Evolutionary conservation across 2,329 filamentous ascomycete species (phyloP), one percentile per base, ranked within the genome.

Genomic region (Teratosphaeria viscida): DNA sequence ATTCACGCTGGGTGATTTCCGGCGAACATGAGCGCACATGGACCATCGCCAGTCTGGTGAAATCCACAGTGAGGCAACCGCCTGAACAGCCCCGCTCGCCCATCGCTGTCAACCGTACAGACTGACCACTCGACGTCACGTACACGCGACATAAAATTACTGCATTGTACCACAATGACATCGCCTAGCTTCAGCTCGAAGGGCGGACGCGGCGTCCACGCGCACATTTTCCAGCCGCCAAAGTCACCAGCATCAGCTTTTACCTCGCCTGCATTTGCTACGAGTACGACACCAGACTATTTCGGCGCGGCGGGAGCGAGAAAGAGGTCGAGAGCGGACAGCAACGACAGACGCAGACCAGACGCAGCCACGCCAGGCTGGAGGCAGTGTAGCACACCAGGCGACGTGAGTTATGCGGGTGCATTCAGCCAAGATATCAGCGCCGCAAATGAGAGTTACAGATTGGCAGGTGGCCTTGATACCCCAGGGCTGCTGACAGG

Each of bases 361-460:
- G 55, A 55, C 14, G 26, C 37, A 34, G 62, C 57, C 54, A 59
- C 60, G 56, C 61, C 60, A 12, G 58, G 57, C 57, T 67, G 66
- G 67, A 35, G 60, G 16, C 65, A 64, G 57, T 65, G 49, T 60
- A 57, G 61, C 11, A 68, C 64, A 26, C 64, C 64, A 7, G 62
- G 62, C 59, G 64, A 68, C 56, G 57, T 52, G n/a, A 56, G 63
- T 23, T 66, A 65, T 56, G 58, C 52, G 16, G 64, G 62, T 56
- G 62, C 52, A 16, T 57, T 16, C 34, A 59, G 52, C 27, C 63
- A 77, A 67, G 59, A 61, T 58, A 78, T 78, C 32, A 75, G 75
- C 2, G 74, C 80, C 56, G 79, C 80, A 14, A 80, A 81, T 67
- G 79, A 81, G 55, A 74, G 73, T 63, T 82, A 82, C 68, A 70